Base-by-base conservation (phyloP, 2,329 filamentous ascomycete species). In the Fusarium siculi region DNA sequence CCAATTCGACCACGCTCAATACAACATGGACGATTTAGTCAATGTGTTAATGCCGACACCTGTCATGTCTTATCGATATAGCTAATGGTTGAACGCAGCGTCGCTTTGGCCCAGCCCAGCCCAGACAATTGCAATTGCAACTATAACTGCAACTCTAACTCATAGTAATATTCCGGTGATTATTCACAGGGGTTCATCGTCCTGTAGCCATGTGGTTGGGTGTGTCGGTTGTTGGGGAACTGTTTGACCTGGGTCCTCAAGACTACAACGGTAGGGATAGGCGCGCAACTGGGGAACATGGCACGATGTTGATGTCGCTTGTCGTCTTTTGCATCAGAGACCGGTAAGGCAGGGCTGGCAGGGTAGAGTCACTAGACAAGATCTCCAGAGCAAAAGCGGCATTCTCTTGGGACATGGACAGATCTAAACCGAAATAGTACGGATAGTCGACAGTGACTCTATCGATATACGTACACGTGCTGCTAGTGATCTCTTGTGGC, bases 231-330 rank as follows among this genome's bases (percentile, higher is more conserved):
- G 70, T 40, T 40, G 55, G 30, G 52, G 54, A 57, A 58, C 39
- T 52, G 57, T 18, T 66, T 15, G 42, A 58, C 25, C 21, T 30
- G 43, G 60, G 30, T 11, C 12, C 23, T 66, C 28, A 42, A 54
- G 34, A 36, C 60, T 18, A 64, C 55, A 44, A 40, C 16, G 23
- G 37, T 50, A 62, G 46, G 58, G 68, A 69, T 59, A 65, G 68
- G 37, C 64, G 58, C 63, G 64, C 49, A 39, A 53, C 64, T 70
- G 66, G 64, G 68, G 57, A 54, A 39, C 19, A 61, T 69, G 58
- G 69, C 69, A 73, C 46, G 43, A 70, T 59, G 25, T 52, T 58
- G 65, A 73, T 73, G 65, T 66, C 66, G 70, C 40, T 53, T 66
- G 52, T 58, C n/a, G 30, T 40, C 36, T 62, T 54, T 30, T 53